These are phyloP conservation scores for Carex littledalei DNA, from an alignment of 176 grass and related monocot genomes.

Conservation along the genomic window DNA sequence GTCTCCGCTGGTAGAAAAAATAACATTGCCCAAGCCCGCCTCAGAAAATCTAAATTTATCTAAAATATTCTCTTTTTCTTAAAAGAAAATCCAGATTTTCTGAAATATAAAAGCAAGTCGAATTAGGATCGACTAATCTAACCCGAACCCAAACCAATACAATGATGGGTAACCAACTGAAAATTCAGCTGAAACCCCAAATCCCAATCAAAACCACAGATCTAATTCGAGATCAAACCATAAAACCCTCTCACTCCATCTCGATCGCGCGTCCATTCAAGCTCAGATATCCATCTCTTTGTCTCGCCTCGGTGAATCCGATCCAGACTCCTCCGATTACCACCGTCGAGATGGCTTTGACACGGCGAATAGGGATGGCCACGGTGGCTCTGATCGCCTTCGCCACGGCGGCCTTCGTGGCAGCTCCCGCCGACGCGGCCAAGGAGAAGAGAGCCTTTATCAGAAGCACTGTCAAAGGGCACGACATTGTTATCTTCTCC, in stretches of 20 bases:
- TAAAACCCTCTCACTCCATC: constrained; percentile 3
- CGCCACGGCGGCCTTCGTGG: not conserved
- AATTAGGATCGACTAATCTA: not conserved
- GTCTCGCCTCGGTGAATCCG: constrained; percentile 5
- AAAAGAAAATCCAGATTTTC: not conserved
- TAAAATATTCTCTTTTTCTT: not conserved
- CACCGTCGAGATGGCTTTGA: not conserved
- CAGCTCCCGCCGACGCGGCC: constrained; percentile 2
- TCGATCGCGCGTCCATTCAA: not conserved
- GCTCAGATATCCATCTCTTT: not conserved
- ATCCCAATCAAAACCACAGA: not conserved
- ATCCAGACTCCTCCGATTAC: not conserved
- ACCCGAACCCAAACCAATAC: not conserved
- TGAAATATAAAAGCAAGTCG: not conserved
- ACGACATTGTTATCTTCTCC: constrained; percentile 47
- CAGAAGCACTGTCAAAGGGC: constrained; percentile 29
- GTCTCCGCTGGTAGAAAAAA: too few species aligned
- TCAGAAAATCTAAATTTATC: too few species aligned
- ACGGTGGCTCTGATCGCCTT: constrained; percentile 22
- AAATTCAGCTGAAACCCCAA: not conserved
- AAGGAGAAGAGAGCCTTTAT: constrained; percentile 26
- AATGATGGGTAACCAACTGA: not conserved
- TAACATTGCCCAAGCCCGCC: too few species aligned
- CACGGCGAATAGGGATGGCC: constrained; percentile 24
- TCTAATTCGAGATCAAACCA: not conserved